phyloP scores from a whole-genome alignment of 805 yeast species.

The Scheffersomyces stipitis region DNA sequence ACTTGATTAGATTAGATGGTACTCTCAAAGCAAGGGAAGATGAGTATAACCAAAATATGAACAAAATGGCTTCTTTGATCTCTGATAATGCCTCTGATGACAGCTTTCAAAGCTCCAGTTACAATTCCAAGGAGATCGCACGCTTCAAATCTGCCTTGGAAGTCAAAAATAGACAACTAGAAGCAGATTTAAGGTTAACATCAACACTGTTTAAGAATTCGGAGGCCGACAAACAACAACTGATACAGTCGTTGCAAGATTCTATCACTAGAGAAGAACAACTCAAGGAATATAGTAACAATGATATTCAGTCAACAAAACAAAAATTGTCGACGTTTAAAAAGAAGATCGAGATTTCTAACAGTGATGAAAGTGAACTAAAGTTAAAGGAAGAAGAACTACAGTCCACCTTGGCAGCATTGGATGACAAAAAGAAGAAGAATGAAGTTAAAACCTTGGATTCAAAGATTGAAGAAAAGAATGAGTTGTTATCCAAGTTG shows the following conservation, averaged over 20 bases:
- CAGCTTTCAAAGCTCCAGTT: not conserved
- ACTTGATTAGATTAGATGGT: slow-evolving; percentile 53
- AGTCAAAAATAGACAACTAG: not conserved
- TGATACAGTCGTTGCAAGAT: slow-evolving; percentile 17
- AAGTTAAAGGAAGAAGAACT: slow-evolving; percentile 46
- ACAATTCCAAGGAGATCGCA: not conserved
- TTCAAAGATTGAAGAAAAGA: slow-evolving; percentile 35
- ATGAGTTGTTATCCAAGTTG: slow-evolving; percentile 29
- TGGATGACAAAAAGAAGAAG: slow-evolving; percentile 22
- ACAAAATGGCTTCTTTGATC: slow-evolving; percentile 6
- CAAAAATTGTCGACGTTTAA: slow-evolving; percentile 38
- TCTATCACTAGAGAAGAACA: slow-evolving; percentile 42
- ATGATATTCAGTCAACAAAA: slow-evolving; percentile 39
- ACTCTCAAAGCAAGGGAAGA: slow-evolving; percentile 47
- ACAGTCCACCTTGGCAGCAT: slow-evolving; percentile 32
- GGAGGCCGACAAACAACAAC: slow-evolving; percentile 5
- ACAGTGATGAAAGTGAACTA: slow-evolving; percentile 47
- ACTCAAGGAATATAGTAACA: slow-evolving; percentile 37
- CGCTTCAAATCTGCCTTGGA: not conserved
- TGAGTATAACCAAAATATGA: slow-evolving; percentile 24
- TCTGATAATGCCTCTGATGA: slow-evolving; percentile 8
- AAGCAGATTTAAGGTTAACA: slow-evolving; percentile 1
- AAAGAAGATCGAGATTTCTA: slow-evolving; percentile 35
- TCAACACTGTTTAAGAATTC: slow-evolving; percentile 1
- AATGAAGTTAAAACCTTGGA: slow-evolving; percentile 26